These are phyloP conservation scores for Volvariella surrecta DNA, from an alignment of 1,284 basidiomycete species.

Conservation along the genomic window DNA sequence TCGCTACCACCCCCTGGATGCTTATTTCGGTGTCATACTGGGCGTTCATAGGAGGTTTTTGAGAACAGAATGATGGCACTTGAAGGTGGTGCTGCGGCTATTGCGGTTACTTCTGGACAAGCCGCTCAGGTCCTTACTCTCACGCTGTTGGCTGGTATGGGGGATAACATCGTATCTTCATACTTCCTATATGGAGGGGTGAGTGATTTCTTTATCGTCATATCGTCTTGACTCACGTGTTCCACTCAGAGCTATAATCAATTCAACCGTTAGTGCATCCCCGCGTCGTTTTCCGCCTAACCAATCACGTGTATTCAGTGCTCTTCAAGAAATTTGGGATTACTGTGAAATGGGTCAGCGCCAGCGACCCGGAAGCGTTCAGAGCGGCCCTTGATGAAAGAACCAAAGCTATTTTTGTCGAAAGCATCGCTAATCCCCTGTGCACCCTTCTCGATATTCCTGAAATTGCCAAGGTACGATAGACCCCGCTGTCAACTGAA, in stretches of 20 bases:
- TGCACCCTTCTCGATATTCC: conserved; percentile 70
- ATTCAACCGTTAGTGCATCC: conserved; percentile 57
- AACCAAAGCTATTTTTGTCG: conserved; percentile 75
- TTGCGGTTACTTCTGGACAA: conserved; percentile 76
- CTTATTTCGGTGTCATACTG: too few species aligned
- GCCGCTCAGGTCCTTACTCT: conserved; percentile 79
- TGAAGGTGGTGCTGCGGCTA: conserved; percentile 75
- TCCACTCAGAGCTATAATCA: conserved; percentile 70
- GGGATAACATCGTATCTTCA: conserved; percentile 78
- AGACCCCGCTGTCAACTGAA: too few species aligned
- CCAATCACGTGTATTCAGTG: conserved; percentile 34
- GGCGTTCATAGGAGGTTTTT: conserved; percentile 79
- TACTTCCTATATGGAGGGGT: conserved; percentile 26
- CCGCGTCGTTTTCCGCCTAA: background rate
- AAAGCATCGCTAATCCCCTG: conserved; percentile 83
- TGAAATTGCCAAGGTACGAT: conserved; percentile 61
- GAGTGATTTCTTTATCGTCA: conserved; percentile 10
- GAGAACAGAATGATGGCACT: conserved; percentile 80
- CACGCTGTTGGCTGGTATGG: conserved; percentile 52
- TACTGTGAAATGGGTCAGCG: conserved; percentile 67
- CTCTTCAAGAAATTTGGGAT: conserved; percentile 77
- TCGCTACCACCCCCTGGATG: too few species aligned
- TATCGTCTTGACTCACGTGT: background rate
- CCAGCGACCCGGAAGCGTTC: conserved; percentile 55
- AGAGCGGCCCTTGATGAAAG: conserved; percentile 69